Evolutionary conservation across 2,329 filamentous ascomycete species (phyloP).

Genomic region (Microdochium paspali): DNA sequence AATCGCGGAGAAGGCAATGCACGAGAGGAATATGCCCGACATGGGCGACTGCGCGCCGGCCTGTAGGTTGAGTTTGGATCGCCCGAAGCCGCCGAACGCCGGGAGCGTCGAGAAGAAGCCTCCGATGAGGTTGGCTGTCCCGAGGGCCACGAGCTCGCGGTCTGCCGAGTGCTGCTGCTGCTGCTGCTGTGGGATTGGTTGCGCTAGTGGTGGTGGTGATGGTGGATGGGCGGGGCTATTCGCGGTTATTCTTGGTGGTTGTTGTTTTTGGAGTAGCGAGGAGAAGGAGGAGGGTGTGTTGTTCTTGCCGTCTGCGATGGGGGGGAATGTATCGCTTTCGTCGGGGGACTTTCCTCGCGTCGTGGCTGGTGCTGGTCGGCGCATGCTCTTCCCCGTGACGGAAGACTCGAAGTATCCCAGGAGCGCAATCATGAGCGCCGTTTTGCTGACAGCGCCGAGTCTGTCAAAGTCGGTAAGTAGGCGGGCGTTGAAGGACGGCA

Average conservation of each 20-base stretch:
- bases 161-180: constrained; percentile 50
- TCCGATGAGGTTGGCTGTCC: constrained; percentile 61
- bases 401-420: constrained; percentile 70
- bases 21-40: constrained; percentile 57
- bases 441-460: constrained; percentile 56
- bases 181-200: background rate
- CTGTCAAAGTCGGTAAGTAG: constrained; percentile 51
- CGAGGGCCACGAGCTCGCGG: constrained; percentile 61
- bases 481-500: constrained; percentile 60
- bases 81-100: constrained; percentile 66
- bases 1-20: constrained; percentile 57
- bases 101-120: constrained; percentile 63
- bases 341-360: constrained; percentile 29
- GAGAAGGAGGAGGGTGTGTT: background rate
- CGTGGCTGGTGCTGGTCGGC: constrained; percentile 44
- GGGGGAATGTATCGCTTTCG: background rate
- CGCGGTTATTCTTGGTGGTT: no score
- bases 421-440: constrained; percentile 60
- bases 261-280: background rate
- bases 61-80: constrained; percentile 62
- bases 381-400: constrained; percentile 61
- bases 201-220: background rate
- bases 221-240: background rate
- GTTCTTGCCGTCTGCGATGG: background rate
- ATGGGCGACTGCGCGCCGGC: constrained; percentile 65